A percentile compares a stretch with the other conserved stretches of the same genome.
Conservation (phyloP, 1,139 yeast species). For the Taiozyma sp. region DNA sequence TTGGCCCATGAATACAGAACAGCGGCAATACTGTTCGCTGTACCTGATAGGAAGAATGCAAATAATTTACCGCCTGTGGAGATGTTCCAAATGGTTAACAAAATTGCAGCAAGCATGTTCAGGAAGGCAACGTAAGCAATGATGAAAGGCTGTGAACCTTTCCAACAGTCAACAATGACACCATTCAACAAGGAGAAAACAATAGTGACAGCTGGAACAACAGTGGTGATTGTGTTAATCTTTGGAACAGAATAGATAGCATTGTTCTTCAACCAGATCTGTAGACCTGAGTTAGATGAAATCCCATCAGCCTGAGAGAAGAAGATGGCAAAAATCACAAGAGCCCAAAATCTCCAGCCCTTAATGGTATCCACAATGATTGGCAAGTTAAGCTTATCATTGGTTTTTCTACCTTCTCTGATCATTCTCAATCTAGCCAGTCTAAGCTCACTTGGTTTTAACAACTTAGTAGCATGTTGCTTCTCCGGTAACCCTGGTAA, state of each 20-base stretch:
- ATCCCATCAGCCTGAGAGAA: constrained; percentile 29
- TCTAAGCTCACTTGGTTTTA: constrained; percentile 12
- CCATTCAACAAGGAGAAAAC: constrained; percentile 39
- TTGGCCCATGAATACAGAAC: constrained; percentile 32
- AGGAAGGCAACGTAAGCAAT: constrained; percentile 25
- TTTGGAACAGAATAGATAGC: constrained; percentile 38
- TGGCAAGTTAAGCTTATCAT: constrained; percentile 14
- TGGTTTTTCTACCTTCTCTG: constrained; percentile 13
- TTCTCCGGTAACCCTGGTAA: constrained; percentile 52
- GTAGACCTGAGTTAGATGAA: constrained; percentile 24
- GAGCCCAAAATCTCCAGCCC: constrained; percentile 24
- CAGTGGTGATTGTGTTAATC: constrained; percentile 49
- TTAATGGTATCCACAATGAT: constrained; percentile 12
- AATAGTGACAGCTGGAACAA: constrained; percentile 46
- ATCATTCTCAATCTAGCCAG: constrained; percentile 10
- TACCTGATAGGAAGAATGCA: constrained; percentile 31
- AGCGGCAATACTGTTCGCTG: constrained; percentile 31
- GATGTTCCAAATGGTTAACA: constrained; percentile 18
- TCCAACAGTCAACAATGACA: constrained; percentile 40
- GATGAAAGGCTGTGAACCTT: constrained; percentile 42
- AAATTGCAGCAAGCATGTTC: constrained; percentile 4
- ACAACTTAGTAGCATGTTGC: constrained; percentile 39
- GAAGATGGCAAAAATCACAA: constrained; percentile 27
- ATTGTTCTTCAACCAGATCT: constrained; percentile 34
- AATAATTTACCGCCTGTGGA: constrained; percentile 27